These are phyloP conservation scores for Hebeloma cylindrosporum DNA, from an alignment of 768 basidiomycete genomes.

Conservation along the genomic window DNA sequence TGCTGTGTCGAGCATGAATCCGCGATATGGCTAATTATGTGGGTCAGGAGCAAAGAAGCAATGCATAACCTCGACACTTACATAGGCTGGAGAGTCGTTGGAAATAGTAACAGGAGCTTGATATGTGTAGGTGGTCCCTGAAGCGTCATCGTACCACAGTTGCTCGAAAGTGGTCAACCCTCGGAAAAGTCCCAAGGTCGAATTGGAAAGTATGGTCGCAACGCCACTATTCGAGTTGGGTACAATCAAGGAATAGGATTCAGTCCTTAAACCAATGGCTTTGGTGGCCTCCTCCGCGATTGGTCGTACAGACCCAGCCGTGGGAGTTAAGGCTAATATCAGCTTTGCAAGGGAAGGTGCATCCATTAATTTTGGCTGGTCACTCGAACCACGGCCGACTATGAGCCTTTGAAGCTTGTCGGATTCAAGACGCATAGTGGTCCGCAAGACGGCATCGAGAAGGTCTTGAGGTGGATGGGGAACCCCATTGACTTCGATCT, in stretches of 20 bases:
- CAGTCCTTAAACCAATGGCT: constrained; percentile 48
- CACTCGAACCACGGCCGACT: constrained; percentile 55
- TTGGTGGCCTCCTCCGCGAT: constrained; percentile 56
- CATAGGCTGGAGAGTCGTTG: constrained; percentile 65
- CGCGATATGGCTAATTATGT: constrained; percentile 60
- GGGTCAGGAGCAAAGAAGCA: not conserved
- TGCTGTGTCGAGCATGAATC: constrained; percentile 79
- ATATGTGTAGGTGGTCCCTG: constrained; percentile 48
- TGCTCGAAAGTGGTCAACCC: constrained; percentile 79
- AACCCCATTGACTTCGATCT: constrained; percentile 41
- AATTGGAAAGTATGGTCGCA: constrained; percentile 59
- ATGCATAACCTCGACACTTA: constrained; percentile 30
- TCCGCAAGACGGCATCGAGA: constrained; percentile 52
- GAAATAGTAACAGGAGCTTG: constrained; percentile 57
- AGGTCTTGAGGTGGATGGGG: constrained; percentile 54
- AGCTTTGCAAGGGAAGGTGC: constrained; percentile 46
- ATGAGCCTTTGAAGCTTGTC: constrained; percentile 63
- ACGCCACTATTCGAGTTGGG: constrained; percentile 47
- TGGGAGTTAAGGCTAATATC: constrained; percentile 37
- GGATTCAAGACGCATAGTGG: constrained; percentile 40
- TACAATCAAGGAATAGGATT: constrained; percentile 59
- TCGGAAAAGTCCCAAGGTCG: constrained; percentile 65
- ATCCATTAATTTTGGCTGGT: constrained; percentile 35
- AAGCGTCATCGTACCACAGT: constrained; percentile 60
- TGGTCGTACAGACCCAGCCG: constrained; percentile 29